Evolutionary conservation across 345 rosid genomes (phyloP).

Genomic region (Rubroshorea leprosula): DNA sequence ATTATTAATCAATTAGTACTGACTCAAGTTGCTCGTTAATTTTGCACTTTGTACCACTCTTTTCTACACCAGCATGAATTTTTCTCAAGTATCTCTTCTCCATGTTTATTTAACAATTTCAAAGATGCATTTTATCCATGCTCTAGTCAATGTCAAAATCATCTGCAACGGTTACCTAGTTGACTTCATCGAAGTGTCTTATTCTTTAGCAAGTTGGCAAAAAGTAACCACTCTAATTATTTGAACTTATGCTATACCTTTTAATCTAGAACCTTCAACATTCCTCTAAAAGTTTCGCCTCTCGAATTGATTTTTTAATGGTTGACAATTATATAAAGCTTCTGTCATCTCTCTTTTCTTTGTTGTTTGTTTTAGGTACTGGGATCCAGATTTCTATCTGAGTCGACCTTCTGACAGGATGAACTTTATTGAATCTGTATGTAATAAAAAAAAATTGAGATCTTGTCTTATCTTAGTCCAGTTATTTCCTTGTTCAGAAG

Average conservation of each 20-base stretch:
- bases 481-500: slow-evolving; percentile 1
- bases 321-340: too few relatives aligned
- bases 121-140: not conserved
- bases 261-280: not conserved
- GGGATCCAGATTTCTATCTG: slow-evolving; percentile 89
- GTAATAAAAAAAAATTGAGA: slow-evolving; percentile 18
- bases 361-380: slow-evolving; percentile 53
- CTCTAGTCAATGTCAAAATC: not conserved
- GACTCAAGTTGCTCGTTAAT: too few relatives aligned
- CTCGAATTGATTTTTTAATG: too few relatives aligned
- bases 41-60: not conserved
- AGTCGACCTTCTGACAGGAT: slow-evolving; percentile 52
- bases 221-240: not conserved
- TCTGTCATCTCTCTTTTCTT: slow-evolving; percentile 10
- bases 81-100: not conserved
- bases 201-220: not conserved
- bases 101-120: not conserved
- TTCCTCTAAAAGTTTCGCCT: not conserved
- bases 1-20: not conserved
- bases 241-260: not conserved
- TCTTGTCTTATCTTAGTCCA: slow-evolving; percentile 11
- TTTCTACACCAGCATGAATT: too few relatives aligned
- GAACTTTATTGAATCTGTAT: slow-evolving; percentile 96
- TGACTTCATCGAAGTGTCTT: not conserved
- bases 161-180: too few relatives aligned